Conservation (phyloP, 495 filamentous ascomycete species). For the Tuber brumale region DNA sequence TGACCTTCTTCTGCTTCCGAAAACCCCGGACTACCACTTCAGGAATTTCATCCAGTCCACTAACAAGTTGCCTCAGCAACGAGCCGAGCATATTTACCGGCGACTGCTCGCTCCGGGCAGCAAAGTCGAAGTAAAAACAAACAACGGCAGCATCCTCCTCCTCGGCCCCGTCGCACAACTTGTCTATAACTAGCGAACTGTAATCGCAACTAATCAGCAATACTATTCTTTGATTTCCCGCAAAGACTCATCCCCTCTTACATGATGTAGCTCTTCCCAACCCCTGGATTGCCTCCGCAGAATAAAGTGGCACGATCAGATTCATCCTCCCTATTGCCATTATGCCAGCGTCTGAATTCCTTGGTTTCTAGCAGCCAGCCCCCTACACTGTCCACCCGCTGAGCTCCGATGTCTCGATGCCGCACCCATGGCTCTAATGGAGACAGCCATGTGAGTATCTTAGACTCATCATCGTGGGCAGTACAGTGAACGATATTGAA, state of each 20-base stretch:
- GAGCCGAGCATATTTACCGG: background rate
- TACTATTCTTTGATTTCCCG: background rate
- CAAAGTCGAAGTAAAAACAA: background rate
- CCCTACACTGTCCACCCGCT: background rate
- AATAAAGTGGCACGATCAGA: background rate
- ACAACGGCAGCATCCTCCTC: background rate
- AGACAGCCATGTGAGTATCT: background rate
- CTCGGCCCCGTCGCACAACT: background rate
- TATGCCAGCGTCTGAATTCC: background rate
- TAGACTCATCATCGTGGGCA: background rate
- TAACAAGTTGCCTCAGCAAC: background rate
- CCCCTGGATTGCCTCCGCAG: background rate
- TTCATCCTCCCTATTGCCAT: background rate
- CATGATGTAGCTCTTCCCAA: background rate
- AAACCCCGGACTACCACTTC: background rate
- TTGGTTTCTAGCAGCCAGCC: background rate
- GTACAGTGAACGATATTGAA: too few relatives aligned
- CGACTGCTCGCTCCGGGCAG: background rate
- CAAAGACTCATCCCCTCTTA: background rate
- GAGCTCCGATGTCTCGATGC: background rate
- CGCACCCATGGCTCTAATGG: background rate
- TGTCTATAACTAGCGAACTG: background rate
- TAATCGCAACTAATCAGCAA: background rate
- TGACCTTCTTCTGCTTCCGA: background rate
- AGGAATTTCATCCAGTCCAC: background rate